phyloP scores from a whole-genome alignment of 1,284 basidiomycete genomes.

The Puccinia polysora region DNA sequence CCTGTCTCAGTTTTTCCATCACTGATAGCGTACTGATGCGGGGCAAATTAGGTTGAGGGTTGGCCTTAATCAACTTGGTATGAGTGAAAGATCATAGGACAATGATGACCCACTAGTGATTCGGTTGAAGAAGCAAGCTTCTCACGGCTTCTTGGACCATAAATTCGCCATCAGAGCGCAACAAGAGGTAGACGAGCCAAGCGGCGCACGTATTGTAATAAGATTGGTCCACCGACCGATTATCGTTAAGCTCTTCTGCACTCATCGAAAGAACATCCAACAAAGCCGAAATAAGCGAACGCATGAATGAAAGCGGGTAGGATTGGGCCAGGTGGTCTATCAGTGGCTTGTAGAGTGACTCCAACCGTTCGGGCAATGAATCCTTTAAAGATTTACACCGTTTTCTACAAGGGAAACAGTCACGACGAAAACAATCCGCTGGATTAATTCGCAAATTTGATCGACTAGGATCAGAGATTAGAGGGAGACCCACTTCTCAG shows the following conservation, averaged over 20 bases:
- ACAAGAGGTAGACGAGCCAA: slow-evolving; percentile 25
- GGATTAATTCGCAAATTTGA: not conserved
- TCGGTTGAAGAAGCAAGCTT: slow-evolving; percentile 22
- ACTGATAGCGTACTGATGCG: slow-evolving; percentile 1
- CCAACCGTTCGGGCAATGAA: not conserved
- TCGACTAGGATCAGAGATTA: not conserved
- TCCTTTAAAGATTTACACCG: slow-evolving; percentile 6
- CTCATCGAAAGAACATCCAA: not conserved
- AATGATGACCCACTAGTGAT: slow-evolving; percentile 14
- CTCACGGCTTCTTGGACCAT: not conserved
- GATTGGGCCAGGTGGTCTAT: slow-evolving; percentile 6
- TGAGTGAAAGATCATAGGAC: not conserved
- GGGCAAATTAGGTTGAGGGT: not conserved
- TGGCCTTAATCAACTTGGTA: not conserved
- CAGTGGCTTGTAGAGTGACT: slow-evolving; percentile 17
- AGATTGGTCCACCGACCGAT: not conserved
- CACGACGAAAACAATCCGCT: not conserved
- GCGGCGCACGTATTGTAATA: slow-evolving; percentile 19
- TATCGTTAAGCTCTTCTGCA: not conserved
- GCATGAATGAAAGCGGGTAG: slow-evolving; percentile 8
- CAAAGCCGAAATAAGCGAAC: slow-evolving; percentile 6
- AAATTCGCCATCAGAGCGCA: not conserved
- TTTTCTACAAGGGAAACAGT: slow-evolving; percentile 13
- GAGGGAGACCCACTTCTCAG: slow-evolving; percentile 13
- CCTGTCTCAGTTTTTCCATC: not conserved